Conservation (phyloP, 768 basidiomycete species). For the Tylopilus subfusipes region DNA sequence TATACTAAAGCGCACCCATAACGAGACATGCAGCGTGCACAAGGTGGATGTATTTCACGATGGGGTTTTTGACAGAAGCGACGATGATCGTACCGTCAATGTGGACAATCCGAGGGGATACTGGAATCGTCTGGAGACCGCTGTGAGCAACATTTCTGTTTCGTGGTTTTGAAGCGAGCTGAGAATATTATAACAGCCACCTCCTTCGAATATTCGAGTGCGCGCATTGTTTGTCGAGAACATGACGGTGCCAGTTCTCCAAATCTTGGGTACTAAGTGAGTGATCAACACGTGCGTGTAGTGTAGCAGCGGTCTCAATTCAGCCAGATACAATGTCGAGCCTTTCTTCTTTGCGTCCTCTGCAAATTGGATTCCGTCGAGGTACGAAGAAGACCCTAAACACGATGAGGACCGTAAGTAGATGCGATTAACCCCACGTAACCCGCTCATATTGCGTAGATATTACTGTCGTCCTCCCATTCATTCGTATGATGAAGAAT, state of each 20-base stretch:
- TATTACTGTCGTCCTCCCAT: slow-evolving; percentile 54
- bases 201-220: slow-evolving; percentile 40
- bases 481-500: slow-evolving; percentile 42
- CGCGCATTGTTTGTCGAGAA: slow-evolving; percentile 52
- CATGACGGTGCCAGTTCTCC: slow-evolving; percentile 47
- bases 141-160: slow-evolving; percentile 31
- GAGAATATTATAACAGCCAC: slow-evolving; percentile 19
- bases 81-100: background rate
- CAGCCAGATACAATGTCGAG: slow-evolving; percentile 50
- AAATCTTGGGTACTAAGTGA: slow-evolving; percentile 57
- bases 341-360: slow-evolving; percentile 67
- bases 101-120: slow-evolving; percentile 22
- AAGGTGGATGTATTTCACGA: slow-evolving; percentile 21
- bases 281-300: slow-evolving; percentile 4
- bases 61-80: slow-evolving; percentile 16
- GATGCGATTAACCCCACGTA: slow-evolving; percentile 24
- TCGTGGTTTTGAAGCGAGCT: background rate
- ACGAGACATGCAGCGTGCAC: slow-evolving; percentile 19
- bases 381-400: slow-evolving; percentile 52
- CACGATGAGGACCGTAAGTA: slow-evolving; percentile 48
- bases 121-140: slow-evolving; percentile 29
- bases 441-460: slow-evolving; percentile 35
- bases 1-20: slow-evolving; percentile 16
- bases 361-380: slow-evolving; percentile 63
- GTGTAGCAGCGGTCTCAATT: background rate